phyloP scores from a whole-genome alignment of 1,284 basidiomycete species.

The Heterobasidion parviporum region DNA sequence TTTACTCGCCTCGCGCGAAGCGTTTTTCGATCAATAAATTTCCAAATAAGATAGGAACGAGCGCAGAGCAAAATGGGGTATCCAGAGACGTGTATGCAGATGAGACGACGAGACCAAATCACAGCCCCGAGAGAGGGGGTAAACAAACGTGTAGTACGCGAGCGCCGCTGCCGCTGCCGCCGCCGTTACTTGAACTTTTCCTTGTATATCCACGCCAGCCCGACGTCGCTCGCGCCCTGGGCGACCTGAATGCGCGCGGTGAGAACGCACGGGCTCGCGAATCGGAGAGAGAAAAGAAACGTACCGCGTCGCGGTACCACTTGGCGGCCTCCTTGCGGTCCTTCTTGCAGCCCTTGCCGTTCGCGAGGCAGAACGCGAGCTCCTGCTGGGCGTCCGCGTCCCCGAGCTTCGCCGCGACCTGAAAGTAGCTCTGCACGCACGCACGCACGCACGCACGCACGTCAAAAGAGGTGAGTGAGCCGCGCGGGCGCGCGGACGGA shows the following conservation, averaged over 20 bases:
- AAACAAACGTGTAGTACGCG: no score
- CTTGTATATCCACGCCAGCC: constrained; percentile 85
- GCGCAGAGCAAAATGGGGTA: no score
- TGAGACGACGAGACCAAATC: no score
- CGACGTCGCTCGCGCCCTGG: constrained; percentile 74
- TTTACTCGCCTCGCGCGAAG: no score
- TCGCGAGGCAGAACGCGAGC: constrained; percentile 77
- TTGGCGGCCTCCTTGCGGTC: constrained; percentile 79
- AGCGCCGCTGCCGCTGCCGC: no score
- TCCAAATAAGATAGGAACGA: neutral
- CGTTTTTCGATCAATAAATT: neutral
- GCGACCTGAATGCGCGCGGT: constrained; percentile 36
- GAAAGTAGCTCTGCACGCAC: constrained; percentile 67
- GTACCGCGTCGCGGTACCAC: constrained; percentile 83
- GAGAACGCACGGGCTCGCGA: neutral
- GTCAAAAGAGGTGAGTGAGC: neutral
- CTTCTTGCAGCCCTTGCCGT: constrained; percentile 87
- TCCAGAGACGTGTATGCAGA: no score
- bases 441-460: neutral
- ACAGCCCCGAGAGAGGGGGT: no score
- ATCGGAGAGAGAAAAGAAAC: constrained; percentile 15
- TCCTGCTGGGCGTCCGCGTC: constrained; percentile 84
- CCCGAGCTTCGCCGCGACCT: constrained; percentile 75
- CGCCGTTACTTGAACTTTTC: constrained; percentile 45
- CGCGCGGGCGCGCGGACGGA: neutral